Evolutionary conservation across 2,329 filamentous ascomycete species (phyloP), one percentile per base, ranked within the genome.

Genomic region (Alternaria gansuensis): DNA sequence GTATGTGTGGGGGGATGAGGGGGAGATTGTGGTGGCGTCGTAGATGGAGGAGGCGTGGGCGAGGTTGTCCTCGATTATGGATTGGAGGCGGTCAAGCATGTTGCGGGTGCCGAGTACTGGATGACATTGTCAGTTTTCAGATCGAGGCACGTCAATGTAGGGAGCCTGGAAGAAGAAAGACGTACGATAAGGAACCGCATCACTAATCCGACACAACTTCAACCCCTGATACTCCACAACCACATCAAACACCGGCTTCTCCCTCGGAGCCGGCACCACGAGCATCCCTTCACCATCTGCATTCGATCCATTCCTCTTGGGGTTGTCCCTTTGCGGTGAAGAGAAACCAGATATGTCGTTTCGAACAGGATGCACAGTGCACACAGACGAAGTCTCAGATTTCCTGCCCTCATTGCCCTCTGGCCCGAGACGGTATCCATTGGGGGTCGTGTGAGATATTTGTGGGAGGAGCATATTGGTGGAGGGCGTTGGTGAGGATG

Each of bases 101-200:
- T 40, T 36, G 34, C 45, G 51, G 11, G 52, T 41, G 17, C 52
- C 40, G 21, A 59, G 57, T 28, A 59, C 57, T 11, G 4, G 1
- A 13, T 0, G 5, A 33, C 1, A 6, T 26, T 26, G 29, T 50
- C 5, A 1, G 33, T n/a, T 10, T 28, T 28, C 1, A 28, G 5
- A 2, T 8, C 26, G 8, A 28, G 26, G 26, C 14, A 17, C 14
- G 11, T 45, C 4, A 0, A 14, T 26, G 23, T 23, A 9, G 14
- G 14, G 1, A 21, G 14, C 0, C 28, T 26, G 33, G 5, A 4
- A n/a, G 11, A 4, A 31, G 6, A 14, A n/a, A 1, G 17, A 56
- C 57, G 14, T 45, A 56, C 57, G 10, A n/a, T 55, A 56, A 9
- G 57, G 57, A 13, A 59, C 11, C 5, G 57, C 57, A 21, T 55